Percentiles rank a stretch among this genome's conserved stretches.
These are phyloP conservation scores for Erysiphe neolycopersici DNA, from an alignment of 2,329 filamentous ascomycete genomes.

Conservation along the genomic window DNA sequence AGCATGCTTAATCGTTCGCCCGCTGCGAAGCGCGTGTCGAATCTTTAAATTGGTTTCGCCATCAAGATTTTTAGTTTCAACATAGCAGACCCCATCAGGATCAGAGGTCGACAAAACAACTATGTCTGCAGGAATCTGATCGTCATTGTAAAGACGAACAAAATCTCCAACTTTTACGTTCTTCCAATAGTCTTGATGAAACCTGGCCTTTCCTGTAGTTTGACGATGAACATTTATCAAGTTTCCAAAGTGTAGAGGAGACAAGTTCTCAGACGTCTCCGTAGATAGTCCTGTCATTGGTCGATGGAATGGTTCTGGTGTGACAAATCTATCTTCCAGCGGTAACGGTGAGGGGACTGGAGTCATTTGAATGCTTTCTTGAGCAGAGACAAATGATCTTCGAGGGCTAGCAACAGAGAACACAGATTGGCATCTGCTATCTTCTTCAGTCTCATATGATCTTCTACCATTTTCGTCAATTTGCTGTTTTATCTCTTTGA, in stretches of 20 bases:
- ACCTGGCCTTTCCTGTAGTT: conserved; percentile 44
- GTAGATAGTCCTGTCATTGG: conserved; percentile 15
- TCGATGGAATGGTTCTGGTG: conserved; percentile 12
- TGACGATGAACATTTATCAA: conserved; percentile 47
- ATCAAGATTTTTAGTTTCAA: conserved; percentile 95
- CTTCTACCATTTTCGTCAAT: conserved; percentile 9
- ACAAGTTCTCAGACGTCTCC: conserved; percentile 15
- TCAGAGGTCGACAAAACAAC: conserved; percentile 85
- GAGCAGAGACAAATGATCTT: conserved; percentile 25
- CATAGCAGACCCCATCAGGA: conserved; percentile 78
- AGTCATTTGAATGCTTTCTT: conserved; percentile 78
- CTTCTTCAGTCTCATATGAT: conserved; percentile 35
- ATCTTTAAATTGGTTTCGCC: conserved; percentile 96
- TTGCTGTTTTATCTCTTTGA: conserved; percentile 5
- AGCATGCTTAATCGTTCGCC: conserved; percentile 60
- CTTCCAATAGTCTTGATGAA: conserved; percentile 90
- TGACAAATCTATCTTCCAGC: conserved; percentile 12
- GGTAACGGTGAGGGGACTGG: conserved; percentile 64
- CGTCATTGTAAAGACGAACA: conserved; percentile 84
- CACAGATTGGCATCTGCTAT: conserved; percentile 8
- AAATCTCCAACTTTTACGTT: conserved; percentile 88
- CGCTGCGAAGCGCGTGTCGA: conserved; percentile 67
- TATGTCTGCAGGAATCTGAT: conserved; percentile 81
- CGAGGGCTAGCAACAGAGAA: conserved; percentile 14
- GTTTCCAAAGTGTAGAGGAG: conserved; percentile 28